A percentile compares a stretch with the other conserved stretches of the same genome.
Evolutionary conservation across 2,329 filamentous ascomycete genomes (phyloP).

Genomic region (Botrytis galanthina): DNA sequence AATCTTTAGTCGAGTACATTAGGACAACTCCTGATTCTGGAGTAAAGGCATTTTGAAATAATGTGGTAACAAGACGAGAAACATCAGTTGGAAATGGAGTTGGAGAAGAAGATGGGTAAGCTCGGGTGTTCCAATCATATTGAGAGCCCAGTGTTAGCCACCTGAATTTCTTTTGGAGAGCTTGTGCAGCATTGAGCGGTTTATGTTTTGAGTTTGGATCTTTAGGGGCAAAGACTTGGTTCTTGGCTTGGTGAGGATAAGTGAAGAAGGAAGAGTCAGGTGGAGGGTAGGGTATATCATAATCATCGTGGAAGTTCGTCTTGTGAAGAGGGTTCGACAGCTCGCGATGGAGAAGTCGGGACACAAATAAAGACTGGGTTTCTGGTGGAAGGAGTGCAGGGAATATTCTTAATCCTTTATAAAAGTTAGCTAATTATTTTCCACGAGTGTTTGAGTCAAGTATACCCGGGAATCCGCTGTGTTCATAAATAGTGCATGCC

Average conservation of each 20-base stretch:
- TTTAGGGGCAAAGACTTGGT: constrained; percentile 61
- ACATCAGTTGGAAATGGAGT: constrained; percentile 76
- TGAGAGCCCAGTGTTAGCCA: constrained; percentile 94
- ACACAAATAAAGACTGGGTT: constrained; percentile 69
- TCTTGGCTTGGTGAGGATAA: constrained; percentile 53
- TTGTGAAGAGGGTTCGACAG: constrained; percentile 71
- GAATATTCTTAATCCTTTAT: constrained; percentile 59
- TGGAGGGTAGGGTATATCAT: constrained; percentile 60
- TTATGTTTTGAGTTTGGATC: constrained; percentile 62
- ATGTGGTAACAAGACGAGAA: constrained; percentile 59
- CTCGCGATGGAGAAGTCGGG: constrained; percentile 73
- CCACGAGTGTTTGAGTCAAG: not conserved
- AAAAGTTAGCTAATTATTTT: constrained; percentile 2
- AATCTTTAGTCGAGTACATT: constrained; percentile 85
- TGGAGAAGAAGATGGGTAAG: constrained; percentile 65
- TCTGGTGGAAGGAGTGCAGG: constrained; percentile 70
- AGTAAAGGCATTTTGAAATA: constrained; percentile 69
- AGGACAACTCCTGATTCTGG: constrained; percentile 92
- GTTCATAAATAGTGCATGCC: constrained; percentile 36
- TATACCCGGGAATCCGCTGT: constrained; percentile 36
- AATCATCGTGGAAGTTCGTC: constrained; percentile 85
- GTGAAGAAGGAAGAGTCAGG: constrained; percentile 49
- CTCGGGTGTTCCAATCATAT: constrained; percentile 89
- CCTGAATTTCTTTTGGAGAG: constrained; percentile 77
- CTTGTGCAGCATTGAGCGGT: constrained; percentile 65